Evolutionary conservation across 768 basidiomycete species (phyloP).

Genomic region (Psilocybe sp.): DNA sequence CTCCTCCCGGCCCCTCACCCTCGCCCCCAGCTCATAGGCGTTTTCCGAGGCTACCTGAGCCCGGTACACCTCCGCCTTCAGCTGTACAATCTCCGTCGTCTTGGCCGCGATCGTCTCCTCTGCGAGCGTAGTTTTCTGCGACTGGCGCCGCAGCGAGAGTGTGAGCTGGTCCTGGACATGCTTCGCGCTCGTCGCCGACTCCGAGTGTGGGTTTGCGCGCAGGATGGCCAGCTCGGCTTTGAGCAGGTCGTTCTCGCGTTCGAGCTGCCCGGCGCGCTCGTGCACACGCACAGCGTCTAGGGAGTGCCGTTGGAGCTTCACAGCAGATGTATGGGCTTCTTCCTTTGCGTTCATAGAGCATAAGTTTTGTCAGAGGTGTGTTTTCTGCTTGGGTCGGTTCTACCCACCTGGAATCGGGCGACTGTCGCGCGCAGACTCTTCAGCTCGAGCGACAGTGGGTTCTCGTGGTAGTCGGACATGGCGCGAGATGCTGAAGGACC

Average conservation of each 20-base stretch:
- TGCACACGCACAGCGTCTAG: conserved; percentile 49
- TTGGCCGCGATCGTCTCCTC: conserved; percentile 52
- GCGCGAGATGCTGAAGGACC: too few species aligned
- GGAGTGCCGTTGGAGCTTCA: conserved; percentile 64
- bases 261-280: conserved; percentile 46
- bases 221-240: conserved; percentile 53
- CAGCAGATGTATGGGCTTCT: conserved; percentile 62
- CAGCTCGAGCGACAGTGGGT: conserved; percentile 46
- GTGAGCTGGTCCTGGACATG: conserved; percentile 48
- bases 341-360: conserved; percentile 39
- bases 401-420: conserved; percentile 46
- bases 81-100: conserved; percentile 43
- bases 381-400: neutral
- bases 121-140: conserved; percentile 62
- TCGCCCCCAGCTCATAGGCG: conserved; percentile 55
- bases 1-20: conserved; percentile 49
- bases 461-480: conserved; percentile 19
- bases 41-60: conserved; percentile 42
- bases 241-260: conserved; percentile 58
- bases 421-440: conserved; percentile 43
- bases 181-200: conserved; percentile 24
- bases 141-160: conserved; percentile 63
- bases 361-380: too few species aligned
- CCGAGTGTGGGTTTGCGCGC: conserved; percentile 48
- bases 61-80: conserved; percentile 40